Percentiles rank a stretch among this genome's conserved stretches.
Evolutionary conservation across 75 land plant species (phyloP).

Genomic region (Gnetum montanum): DNA sequence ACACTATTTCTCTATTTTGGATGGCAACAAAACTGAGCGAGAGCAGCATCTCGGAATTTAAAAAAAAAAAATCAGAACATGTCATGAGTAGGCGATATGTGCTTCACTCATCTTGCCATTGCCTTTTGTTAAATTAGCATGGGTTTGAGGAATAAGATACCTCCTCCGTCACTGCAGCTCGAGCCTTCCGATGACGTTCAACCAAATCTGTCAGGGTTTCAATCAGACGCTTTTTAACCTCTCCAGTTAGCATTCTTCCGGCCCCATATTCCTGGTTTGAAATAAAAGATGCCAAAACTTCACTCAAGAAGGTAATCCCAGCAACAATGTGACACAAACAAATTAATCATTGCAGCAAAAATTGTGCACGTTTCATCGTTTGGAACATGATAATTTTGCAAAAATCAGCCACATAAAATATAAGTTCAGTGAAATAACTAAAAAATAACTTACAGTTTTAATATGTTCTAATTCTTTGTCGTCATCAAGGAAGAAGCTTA

Average conservation of each 20-base stretch:
- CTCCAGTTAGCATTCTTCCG: constrained; percentile 89
- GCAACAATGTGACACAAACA: no score
- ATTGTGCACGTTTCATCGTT: no score
- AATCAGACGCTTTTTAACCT: constrained; percentile 67
- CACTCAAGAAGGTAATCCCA: no score
- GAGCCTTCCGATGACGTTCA: constrained; percentile 76
- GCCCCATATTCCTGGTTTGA: constrained; percentile 61
- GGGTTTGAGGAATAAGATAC: constrained; percentile 16
- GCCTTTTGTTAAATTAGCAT: not conserved
- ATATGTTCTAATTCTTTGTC: constrained; percentile 87
- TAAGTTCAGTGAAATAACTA: no score
- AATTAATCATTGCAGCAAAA: no score
- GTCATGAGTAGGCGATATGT: not conserved
- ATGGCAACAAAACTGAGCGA: not conserved
- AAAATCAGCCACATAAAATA: no score
- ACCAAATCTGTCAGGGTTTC: constrained; percentile 68
- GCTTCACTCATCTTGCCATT: not conserved
- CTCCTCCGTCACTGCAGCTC: constrained; percentile 95
- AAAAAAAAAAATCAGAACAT: not conserved
- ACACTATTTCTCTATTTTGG: not conserved
- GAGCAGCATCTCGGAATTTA: not conserved
- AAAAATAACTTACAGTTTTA: constrained; percentile 32
- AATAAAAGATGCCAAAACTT: not conserved
- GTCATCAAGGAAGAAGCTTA: constrained; percentile 86
- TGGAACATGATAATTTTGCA: no score